phyloP scores from a whole-genome alignment of 164 flowering plant species.

The Euptelea pleiosperma region DNA sequence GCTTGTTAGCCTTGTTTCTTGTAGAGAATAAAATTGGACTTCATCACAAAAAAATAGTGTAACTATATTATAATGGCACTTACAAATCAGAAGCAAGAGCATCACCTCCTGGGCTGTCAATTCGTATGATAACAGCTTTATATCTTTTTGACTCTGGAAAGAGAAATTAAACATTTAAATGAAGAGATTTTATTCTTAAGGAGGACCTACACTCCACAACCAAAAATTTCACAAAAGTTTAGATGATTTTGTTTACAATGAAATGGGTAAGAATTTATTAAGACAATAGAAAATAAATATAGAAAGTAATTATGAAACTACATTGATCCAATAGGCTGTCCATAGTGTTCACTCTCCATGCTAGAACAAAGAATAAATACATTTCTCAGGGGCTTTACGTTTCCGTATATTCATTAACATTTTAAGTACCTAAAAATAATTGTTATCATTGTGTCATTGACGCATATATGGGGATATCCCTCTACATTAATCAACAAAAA shows the following conservation, averaged over 20 bases:
- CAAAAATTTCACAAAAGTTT: too few species aligned
- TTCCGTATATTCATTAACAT: too few species aligned
- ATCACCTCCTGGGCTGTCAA: slow-evolving; percentile 99
- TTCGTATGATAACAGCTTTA: slow-evolving; percentile 82
- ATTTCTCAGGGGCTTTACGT: not conserved
- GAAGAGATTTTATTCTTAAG: not conserved
- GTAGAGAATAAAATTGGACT: not conserved
- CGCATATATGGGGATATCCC: not conserved
- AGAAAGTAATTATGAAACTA: not conserved
- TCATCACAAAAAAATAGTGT: not conserved
- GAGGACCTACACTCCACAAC: not conserved
- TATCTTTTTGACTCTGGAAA: slow-evolving; percentile 69
- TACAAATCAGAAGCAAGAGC: slow-evolving; percentile 99
- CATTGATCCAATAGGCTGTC: not conserved
- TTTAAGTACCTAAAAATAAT: too few species aligned
- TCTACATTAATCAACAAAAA: too few species aligned
- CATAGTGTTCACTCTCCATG: not conserved
- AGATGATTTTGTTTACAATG: too few species aligned
- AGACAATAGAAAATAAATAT: not conserved
- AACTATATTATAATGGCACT: slow-evolving; percentile 30
- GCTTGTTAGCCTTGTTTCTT: not conserved
- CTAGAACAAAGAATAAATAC: not conserved
- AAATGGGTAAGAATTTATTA: not conserved
- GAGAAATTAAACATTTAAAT: slow-evolving; percentile 7
- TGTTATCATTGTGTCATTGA: too few species aligned